A percentile compares a stretch with the other conserved stretches of the same genome.
These are phyloP conservation scores for Dictyostelium firmibasis DNA, from an alignment of 78 protist genomes.

Conservation along the genomic window DNA sequence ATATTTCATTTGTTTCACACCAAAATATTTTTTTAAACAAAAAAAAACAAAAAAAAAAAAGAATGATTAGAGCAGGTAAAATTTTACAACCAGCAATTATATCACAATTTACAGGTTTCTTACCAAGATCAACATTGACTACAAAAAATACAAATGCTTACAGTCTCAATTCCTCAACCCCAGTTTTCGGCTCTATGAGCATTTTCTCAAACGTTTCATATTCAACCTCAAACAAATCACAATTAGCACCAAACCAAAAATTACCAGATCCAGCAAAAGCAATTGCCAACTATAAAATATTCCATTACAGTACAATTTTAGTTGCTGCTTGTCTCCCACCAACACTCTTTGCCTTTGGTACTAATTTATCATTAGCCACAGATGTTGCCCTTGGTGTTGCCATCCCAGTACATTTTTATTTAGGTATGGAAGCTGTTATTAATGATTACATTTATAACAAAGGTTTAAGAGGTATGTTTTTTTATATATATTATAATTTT, in stretches of 20 bases:
- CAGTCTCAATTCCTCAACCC: background rate
- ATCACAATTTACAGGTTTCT: background rate
- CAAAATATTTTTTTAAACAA: background rate
- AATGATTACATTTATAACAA: slow-evolving; percentile 52
- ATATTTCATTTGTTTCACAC: background rate
- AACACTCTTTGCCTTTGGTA: slow-evolving; percentile 2
- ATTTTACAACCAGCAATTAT: background rate
- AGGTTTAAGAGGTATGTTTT: slow-evolving; percentile 1
- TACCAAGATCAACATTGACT: background rate
- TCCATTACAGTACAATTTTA: slow-evolving; percentile 55
- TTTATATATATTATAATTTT: background rate
- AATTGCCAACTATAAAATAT: background rate
- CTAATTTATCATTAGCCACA: background rate
- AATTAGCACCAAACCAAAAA: background rate
- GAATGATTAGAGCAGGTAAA: slow-evolving; percentile 1
- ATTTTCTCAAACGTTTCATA: background rate
- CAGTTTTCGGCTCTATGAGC: background rate
- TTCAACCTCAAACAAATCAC: background rate
- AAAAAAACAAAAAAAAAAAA: background rate
- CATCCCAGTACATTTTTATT: slow-evolving; percentile 37
- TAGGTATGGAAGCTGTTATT: slow-evolving; percentile 58
- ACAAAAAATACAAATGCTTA: background rate
- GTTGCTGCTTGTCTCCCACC: slow-evolving; percentile 5
- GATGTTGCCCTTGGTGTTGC: slow-evolving; percentile 5
- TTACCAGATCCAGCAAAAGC: slow-evolving; percentile 22